These are phyloP conservation scores for Colletotrichum melonis DNA, from an alignment of 2,329 filamentous ascomycete species.

Conservation along the genomic window DNA sequence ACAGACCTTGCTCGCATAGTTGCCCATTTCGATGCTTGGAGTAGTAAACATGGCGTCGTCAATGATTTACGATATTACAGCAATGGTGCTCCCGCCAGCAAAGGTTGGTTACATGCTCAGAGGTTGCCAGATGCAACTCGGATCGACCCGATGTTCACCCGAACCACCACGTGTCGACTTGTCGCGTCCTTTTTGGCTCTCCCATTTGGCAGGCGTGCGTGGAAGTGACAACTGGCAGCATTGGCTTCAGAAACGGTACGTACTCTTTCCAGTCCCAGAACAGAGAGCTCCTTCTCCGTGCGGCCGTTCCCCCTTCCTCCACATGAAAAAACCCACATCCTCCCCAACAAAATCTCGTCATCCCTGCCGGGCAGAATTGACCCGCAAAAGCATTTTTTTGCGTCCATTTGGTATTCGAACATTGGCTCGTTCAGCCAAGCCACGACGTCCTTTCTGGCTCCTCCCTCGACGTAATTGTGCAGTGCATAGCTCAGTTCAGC, in stretches of 20 bases:
- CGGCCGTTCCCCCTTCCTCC: background rate
- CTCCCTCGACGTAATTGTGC: slow-evolving; percentile 31
- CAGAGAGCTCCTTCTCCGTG: background rate
- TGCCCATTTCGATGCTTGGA: background rate
- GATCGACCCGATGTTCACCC: slow-evolving; percentile 21
- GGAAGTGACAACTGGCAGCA: background rate
- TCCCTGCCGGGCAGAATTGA: slow-evolving; percentile 29
- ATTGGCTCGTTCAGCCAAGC: background rate
- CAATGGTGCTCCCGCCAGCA: slow-evolving; percentile 1
- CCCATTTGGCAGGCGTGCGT: background rate
- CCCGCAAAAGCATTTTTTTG: slow-evolving; percentile 14
- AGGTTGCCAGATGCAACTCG: background rate
- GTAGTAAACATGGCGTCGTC: background rate
- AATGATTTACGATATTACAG: slow-evolving; percentile 9
- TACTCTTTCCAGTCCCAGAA: background rate
- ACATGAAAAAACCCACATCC: slow-evolving; percentile 15
- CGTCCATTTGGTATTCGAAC: background rate
- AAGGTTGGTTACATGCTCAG: background rate
- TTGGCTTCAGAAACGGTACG: background rate
- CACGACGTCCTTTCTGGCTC: background rate
- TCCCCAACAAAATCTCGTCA: slow-evolving; percentile 33
- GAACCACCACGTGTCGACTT: background rate
- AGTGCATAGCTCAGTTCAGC: slow-evolving; percentile 18
- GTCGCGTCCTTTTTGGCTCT: background rate
- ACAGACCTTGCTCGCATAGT: background rate